Base-by-base conservation (phyloP, 352 stramenopile species). In the Phytopythium aichiense region DNA sequence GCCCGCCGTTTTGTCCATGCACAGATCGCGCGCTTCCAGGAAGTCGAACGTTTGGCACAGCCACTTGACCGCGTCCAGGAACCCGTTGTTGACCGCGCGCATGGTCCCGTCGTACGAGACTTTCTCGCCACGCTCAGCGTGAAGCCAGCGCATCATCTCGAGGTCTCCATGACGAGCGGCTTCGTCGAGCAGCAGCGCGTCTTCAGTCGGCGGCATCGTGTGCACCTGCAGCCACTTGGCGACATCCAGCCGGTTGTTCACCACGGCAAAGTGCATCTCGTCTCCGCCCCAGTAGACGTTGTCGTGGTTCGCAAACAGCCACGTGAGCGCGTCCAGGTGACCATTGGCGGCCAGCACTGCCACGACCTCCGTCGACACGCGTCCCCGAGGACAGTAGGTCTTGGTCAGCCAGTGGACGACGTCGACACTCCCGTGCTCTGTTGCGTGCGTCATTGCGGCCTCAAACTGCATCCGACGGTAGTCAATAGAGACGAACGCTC, bases 221-320 rank as follows among this genome's bases (percentile, higher is more conserved):
- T 7, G 53, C 2, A 15, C 54, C 54, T 43, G 67, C 53, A n/a
- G 67, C 35, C 7, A 65, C 68, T 38, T 63, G 46, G 22, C 66
- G 23, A 50, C 68, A 38, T 59, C 68, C 45, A 51, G 66, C 63
- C 43, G 67, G 55, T 73, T 70, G 37, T 67, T 58, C 0, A 56
- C 63, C 33, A 73, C 67, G 0, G 67, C 67, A 28, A 38, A 58
- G 49, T 65, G 68, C 67, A 73, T 73, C 51, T 73, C 67, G 33
- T 70, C 67, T 0, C 67, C 67, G 15, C 67, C 67, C 67, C 67
- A 73, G 37, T 70, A 73, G 33, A 73, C 67, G 45, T 70, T 30
- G 20, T 73, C 67, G 15, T 74, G 64, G 53, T 71, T 58, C n/a
- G 62, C 31, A 45, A 74, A 74, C 28, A 74, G 43, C 68, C 68